Conservation (phyloP, 768 basidiomycete species). For the Leccinum aurantiacum region DNA sequence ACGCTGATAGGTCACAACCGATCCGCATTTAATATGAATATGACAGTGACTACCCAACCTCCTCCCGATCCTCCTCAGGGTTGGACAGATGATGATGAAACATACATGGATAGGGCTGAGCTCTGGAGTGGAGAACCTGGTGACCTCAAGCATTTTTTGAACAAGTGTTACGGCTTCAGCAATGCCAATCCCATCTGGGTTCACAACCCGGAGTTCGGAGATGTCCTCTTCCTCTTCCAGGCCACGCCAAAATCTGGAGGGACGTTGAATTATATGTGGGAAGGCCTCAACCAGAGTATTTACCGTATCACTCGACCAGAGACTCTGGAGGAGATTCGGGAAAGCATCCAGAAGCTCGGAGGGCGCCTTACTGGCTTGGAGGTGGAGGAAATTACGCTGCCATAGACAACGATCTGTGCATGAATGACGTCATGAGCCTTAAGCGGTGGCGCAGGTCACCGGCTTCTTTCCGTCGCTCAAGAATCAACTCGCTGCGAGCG, state of each 20-base stretch:
- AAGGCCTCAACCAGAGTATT: not conserved
- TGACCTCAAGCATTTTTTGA: not conserved
- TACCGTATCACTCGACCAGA: too few species aligned
- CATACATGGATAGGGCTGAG: not conserved
- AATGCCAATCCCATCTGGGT: not conserved
- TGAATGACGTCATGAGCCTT: too few species aligned
- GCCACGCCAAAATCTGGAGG: not conserved
- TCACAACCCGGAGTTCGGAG: not conserved
- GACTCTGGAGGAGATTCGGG: not conserved
- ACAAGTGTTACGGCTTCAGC: not conserved
- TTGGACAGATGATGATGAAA: conserved; percentile 3
- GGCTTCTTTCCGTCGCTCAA: too few species aligned
- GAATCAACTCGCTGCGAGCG: too few species aligned
- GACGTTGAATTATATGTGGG: not conserved
- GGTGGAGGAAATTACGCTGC: too few species aligned
- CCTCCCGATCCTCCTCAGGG: not conserved
- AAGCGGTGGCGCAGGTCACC: too few species aligned
- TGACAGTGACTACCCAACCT: not conserved
- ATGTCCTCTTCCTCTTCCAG: conserved; percentile 6
- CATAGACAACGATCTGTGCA: too few species aligned
- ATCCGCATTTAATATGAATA: not conserved
- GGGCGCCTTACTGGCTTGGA: too few species aligned
- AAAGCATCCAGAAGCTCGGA: not conserved
- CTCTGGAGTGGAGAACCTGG: not conserved
- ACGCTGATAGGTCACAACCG: not conserved